A percentile compares a stretch with the other conserved stretches of the same genome.
Conservation (phyloP, 495 filamentous ascomycete species). For the Xylaria curta region DNA sequence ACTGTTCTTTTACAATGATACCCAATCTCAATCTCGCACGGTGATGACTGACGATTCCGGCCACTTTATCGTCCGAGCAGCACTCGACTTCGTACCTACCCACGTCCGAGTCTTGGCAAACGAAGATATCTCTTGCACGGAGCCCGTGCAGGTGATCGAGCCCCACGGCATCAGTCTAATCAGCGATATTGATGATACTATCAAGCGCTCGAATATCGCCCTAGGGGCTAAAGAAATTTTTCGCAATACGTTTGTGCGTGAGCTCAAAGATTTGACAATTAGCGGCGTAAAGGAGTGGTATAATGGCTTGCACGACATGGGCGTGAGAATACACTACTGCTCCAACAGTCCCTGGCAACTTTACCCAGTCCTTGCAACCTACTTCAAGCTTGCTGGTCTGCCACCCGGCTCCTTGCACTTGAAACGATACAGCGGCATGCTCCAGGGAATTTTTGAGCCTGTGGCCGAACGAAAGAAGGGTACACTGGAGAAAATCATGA, state of each 20-base stretch:
- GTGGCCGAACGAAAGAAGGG: slow-evolving; percentile 93
- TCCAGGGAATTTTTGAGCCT: slow-evolving; percentile 97
- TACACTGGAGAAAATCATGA: slow-evolving; percentile 80
- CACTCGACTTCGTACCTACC: slow-evolving; percentile 88
- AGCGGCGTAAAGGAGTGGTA: slow-evolving; percentile 94
- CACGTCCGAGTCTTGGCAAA: slow-evolving; percentile 86
- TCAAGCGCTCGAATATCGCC: slow-evolving; percentile 92
- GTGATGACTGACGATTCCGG: slow-evolving; percentile 82
- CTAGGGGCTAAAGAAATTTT: slow-evolving; percentile 92
- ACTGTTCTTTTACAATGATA: slow-evolving; percentile 89
- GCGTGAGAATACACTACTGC: slow-evolving; percentile 89
- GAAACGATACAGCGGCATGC: slow-evolving; percentile 93
- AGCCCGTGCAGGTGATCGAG: slow-evolving; percentile 76
- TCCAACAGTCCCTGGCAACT: slow-evolving; percentile 97
- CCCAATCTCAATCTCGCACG: slow-evolving; percentile 76
- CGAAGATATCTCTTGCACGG: slow-evolving; percentile 79
- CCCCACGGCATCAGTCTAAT: slow-evolving; percentile 88
- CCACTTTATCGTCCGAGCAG: slow-evolving; percentile 78
- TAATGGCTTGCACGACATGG: slow-evolving; percentile 70
- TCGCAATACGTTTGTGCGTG: slow-evolving; percentile 90
- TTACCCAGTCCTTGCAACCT: slow-evolving; percentile 83
- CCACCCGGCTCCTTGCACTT: slow-evolving; percentile 90
- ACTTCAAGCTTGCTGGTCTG: slow-evolving; percentile 78
- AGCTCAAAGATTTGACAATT: slow-evolving; percentile 78
- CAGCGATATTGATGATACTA: slow-evolving; percentile 97